phyloP scores from a whole-genome alignment of 2,329 filamentous ascomycete species.

The Aspergillus pseudoviridinutans region DNA sequence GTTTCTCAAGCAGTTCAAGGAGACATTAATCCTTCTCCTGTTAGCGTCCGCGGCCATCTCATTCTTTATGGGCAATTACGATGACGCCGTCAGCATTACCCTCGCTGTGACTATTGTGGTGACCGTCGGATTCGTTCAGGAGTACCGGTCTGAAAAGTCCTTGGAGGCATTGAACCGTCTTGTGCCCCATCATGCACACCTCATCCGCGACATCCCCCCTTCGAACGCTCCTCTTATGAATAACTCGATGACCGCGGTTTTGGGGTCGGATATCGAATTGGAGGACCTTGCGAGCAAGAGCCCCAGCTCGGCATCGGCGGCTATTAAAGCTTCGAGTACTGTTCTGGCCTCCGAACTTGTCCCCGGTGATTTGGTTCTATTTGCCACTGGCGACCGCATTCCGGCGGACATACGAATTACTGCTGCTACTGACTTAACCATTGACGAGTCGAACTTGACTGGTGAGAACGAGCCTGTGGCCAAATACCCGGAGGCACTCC shows the following conservation, averaged over 20 bases:
- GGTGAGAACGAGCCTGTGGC: conserved; percentile 92
- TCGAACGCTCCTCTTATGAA: conserved; percentile 18
- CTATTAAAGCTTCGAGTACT: conserved; percentile 73
- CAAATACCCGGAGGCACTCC: conserved; percentile 65
- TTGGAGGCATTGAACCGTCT: conserved; percentile 90
- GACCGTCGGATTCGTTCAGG: conserved; percentile 91
- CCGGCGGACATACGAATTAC: conserved; percentile 95
- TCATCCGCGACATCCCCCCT: conserved; percentile 63
- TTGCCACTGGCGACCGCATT: conserved; percentile 93
- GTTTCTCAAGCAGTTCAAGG: conserved; percentile 94
- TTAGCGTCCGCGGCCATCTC: conserved; percentile 85
- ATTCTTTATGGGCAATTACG: conserved; percentile 84
- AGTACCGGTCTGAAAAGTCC: conserved; percentile 96
- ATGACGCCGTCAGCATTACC: conserved; percentile 93
- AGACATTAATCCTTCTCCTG: conserved; percentile 89
- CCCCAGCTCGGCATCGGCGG: conserved; percentile 56
- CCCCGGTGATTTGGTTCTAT: conserved; percentile 86
- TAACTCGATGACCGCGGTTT: conserved; percentile 14
- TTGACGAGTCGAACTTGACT: conserved; percentile 94
- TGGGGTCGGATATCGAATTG: conserved; percentile 46
- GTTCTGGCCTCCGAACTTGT: conserved; percentile 85
- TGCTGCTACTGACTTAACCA: conserved; percentile 80
- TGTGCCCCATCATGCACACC: conserved; percentile 90
- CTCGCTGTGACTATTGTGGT: conserved; percentile 97
- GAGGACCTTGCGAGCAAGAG: conserved; percentile 44